These are phyloP conservation scores for Epithemia pelagica DNA, from an alignment of 108 stramenopile species.

Conservation along the genomic window DNA sequence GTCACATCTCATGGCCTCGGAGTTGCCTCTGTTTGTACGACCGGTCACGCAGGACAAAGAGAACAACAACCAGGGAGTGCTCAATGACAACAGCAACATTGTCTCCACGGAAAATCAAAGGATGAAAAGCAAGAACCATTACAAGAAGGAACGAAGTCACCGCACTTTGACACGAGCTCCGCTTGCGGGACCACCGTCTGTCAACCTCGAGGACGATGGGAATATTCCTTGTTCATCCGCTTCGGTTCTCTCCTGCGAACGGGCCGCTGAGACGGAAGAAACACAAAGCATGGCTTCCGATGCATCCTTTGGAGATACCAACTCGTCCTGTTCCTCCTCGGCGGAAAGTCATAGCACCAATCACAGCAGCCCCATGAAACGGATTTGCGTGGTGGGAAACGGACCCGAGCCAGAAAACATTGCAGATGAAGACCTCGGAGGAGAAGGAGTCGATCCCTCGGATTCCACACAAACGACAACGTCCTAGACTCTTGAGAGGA, in stretches of 20 bases:
- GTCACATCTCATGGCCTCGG: constrained; percentile 27
- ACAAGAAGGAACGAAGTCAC: not conserved
- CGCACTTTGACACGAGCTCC: not conserved
- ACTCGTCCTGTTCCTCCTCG: not conserved
- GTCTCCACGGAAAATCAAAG: not conserved
- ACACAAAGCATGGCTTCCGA: not conserved
- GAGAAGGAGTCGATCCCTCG: too few relatives aligned
- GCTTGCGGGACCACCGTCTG: too few relatives aligned
- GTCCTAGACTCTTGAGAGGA: too few relatives aligned
- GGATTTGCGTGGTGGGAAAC: not conserved
- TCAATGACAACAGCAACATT: not conserved
- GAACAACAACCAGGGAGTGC: not conserved
- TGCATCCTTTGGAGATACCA: not conserved
- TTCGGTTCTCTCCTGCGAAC: not conserved
- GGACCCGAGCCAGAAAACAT: too few relatives aligned
- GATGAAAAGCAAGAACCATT: not conserved
- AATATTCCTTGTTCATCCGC: not conserved
- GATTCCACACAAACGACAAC: too few relatives aligned
- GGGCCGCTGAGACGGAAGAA: not conserved
- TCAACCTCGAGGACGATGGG: not conserved
- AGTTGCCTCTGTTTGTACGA: constrained; percentile 46
- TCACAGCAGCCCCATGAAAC: not conserved
- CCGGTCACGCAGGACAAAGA: not conserved
- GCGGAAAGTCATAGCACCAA: not conserved
- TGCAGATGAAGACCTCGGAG: too few relatives aligned